phyloP scores from a whole-genome alignment of 148 eudicot species.

The Silene latifolia region DNA sequence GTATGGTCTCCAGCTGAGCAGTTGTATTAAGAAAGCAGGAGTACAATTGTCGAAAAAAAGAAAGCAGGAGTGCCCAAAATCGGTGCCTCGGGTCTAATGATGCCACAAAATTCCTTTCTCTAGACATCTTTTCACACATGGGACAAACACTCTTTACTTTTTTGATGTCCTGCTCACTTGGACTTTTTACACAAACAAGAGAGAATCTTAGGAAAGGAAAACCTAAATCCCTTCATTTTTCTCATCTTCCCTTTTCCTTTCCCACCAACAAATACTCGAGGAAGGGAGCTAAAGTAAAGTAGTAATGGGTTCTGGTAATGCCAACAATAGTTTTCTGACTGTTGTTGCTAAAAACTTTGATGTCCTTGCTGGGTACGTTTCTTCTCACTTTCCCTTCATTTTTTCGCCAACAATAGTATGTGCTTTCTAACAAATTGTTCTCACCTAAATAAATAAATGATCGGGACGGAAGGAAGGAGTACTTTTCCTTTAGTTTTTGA shows the following conservation, averaged over 20 bases:
- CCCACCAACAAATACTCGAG: neutral
- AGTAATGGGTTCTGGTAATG: conserved; percentile 35
- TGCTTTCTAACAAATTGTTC: no score
- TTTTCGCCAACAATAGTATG: no score
- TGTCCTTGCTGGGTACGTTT: conserved; percentile 39
- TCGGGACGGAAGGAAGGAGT: no score
- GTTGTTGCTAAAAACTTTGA: conserved; percentile 52
- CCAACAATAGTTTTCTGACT: conserved; percentile 35
- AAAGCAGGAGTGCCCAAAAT: conserved; percentile 6
- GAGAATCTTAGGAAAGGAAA: conserved; percentile 13
- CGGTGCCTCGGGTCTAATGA: conserved; percentile 30
- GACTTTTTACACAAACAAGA: neutral
- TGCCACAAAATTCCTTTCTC: neutral
- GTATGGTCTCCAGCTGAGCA: neutral
- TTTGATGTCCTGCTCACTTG: conserved; percentile 7
- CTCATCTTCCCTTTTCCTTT: conserved; percentile 11
- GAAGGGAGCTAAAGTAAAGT: neutral
- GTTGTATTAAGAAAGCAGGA: no score
- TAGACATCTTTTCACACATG: conserved; percentile 7
- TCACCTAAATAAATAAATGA: no score
- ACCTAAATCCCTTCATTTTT: neutral
- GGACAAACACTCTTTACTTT: no score
- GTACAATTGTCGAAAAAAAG: no score
- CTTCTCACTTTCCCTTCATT: neutral
- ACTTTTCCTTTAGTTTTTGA: no score